Conservation (phyloP, 148 eudicot genomes). For the Dianthus caryophyllus region DNA sequence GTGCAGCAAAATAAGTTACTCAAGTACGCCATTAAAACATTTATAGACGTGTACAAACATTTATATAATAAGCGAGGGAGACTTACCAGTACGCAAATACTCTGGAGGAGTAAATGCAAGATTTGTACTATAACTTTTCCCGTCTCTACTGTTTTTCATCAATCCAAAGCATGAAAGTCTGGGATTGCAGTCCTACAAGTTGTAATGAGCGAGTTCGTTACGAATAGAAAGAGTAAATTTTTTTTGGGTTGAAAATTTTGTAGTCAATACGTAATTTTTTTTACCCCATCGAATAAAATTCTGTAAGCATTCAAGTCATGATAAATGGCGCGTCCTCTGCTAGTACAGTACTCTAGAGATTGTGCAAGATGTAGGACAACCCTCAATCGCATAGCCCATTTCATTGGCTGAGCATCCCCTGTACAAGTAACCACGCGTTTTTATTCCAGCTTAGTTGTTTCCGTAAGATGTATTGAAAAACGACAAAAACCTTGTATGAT, state of each 20-base stretch:
- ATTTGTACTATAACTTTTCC: conserved; percentile 68
- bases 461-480: too few relatives aligned
- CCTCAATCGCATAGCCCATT: conserved; percentile 76
- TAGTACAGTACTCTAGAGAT: conserved; percentile 64
- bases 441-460: background rate
- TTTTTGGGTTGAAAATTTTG: background rate
- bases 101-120: conserved; percentile 78
- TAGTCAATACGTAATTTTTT: background rate
- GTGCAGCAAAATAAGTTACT: background rate
- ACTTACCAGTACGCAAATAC: conserved; percentile 59
- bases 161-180: conserved; percentile 74
- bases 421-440: background rate
- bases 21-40: background rate
- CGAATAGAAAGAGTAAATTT: background rate
- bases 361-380: conserved; percentile 59
- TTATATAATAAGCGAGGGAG: background rate
- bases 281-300: conserved; percentile 64
- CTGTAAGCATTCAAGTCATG: conserved; percentile 73
- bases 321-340: conserved; percentile 62
- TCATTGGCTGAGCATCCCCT: conserved; percentile 78
- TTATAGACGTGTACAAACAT: background rate
- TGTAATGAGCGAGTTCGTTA: conserved; percentile 3
- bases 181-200: conserved; percentile 58
- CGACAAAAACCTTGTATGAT: background rate
- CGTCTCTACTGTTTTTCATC: conserved; percentile 74